Percentiles rank a stretch among this genome's conserved stretches.
Evolutionary conservation across 441 rosid species (phyloP).

Genomic region (Arabidopsis lyrata): DNA sequence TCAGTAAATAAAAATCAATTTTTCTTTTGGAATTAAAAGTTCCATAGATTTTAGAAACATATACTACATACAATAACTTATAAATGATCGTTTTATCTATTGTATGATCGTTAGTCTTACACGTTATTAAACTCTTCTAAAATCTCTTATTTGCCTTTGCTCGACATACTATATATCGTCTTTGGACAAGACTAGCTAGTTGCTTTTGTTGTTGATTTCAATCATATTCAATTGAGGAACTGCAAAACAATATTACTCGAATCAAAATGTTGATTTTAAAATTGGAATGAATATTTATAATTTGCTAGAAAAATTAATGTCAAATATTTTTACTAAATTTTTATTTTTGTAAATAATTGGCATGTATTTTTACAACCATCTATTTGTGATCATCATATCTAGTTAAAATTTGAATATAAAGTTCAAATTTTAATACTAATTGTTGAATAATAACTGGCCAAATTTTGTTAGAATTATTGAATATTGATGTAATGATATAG

Average conservation of each 20-base stretch:
- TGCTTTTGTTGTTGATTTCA: background rate
- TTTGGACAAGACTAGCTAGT: background rate
- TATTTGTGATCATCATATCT: no score
- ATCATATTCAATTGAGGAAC: background rate
- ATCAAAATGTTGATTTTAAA: background rate
- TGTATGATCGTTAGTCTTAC: background rate
- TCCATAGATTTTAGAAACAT: background rate
- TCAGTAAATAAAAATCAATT: background rate
- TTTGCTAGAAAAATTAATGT: background rate
- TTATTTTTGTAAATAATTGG: no score
- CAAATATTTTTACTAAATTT: no score
- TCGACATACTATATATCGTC: no score
- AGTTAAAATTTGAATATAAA: no score
- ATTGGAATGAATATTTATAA: background rate
- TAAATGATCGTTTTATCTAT: background rate
- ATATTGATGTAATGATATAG: no score
- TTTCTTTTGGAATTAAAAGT: background rate
- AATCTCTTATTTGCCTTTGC: background rate
- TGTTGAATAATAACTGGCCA: background rate
- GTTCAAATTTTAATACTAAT: no score
- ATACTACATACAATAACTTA: background rate
- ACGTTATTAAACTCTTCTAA: background rate
- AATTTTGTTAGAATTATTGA: background rate
- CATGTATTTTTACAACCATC: no score
- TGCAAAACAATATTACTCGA: no score